Evolutionary conservation across 495 filamentous ascomycete genomes (phyloP).

Genomic region (Xylaria curta): DNA sequence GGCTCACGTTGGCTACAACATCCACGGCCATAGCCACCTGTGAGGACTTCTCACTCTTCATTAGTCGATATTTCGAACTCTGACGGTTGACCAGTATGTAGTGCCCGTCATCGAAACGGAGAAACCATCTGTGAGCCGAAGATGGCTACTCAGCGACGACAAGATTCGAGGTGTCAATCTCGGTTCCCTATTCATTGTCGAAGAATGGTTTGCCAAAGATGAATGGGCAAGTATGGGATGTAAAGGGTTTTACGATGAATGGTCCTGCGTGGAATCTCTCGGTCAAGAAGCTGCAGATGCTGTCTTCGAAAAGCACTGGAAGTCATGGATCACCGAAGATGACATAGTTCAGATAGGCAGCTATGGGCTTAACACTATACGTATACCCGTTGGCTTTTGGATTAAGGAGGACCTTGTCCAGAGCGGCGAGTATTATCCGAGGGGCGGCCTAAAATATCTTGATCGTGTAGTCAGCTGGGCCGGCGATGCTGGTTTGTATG

Average conservation of each 20-base stretch:
- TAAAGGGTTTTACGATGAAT: slow-evolving; percentile 53
- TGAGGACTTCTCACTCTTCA: slow-evolving; percentile 3
- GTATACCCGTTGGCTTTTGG: slow-evolving; percentile 68
- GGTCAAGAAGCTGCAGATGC: slow-evolving; percentile 58
- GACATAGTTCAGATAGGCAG: slow-evolving; percentile 59
- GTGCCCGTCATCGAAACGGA: neutral
- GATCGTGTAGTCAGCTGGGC: slow-evolving; percentile 44
- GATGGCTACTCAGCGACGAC: slow-evolving; percentile 15
- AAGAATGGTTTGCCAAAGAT: slow-evolving; percentile 60
- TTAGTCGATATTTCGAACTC: neutral
- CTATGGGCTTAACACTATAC: slow-evolving; percentile 63
- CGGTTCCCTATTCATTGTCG: slow-evolving; percentile 61
- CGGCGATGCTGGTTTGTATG: slow-evolving; percentile 58
- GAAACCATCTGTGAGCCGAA: neutral
- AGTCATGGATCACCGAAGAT: slow-evolving; percentile 57
- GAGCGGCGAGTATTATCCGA: slow-evolving; percentile 54
- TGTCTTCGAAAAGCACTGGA: slow-evolving; percentile 61
- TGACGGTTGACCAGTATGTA: neutral
- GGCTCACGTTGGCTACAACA: neutral
- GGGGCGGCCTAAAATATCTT: slow-evolving; percentile 55
- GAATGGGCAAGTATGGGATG: slow-evolving; percentile 63
- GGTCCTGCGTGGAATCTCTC: slow-evolving; percentile 59
- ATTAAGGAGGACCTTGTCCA: slow-evolving; percentile 62
- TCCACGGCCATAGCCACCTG: slow-evolving; percentile 12
- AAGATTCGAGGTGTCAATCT: slow-evolving; percentile 67